These are phyloP conservation scores for Xylariaceae sp. DNA, from an alignment of 2,329 filamentous ascomycete genomes.

Conservation along the genomic window DNA sequence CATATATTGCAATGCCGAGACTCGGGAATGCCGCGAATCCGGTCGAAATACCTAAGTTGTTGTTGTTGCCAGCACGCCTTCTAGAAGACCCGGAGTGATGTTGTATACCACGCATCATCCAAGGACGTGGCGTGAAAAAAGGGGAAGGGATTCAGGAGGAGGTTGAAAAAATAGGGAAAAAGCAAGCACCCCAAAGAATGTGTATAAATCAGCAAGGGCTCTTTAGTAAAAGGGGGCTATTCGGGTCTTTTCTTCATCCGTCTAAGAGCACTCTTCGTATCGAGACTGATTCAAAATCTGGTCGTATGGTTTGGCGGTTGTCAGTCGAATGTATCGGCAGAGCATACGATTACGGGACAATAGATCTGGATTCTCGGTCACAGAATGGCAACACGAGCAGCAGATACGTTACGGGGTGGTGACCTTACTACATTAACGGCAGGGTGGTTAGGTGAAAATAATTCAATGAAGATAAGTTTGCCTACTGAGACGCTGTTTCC, in stretches of 20 bases:
- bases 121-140: background rate
- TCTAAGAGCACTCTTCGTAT: slow-evolving; percentile 2
- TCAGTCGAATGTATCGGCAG: slow-evolving; percentile 9
- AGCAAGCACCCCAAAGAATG: slow-evolving; percentile 1
- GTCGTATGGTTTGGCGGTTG: slow-evolving; percentile 6
- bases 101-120: background rate
- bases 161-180: background rate
- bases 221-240: background rate
- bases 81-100: background rate
- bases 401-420: background rate
- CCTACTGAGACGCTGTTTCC: slow-evolving; percentile 18
- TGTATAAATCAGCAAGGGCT: slow-evolving; percentile 12
- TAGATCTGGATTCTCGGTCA: slow-evolving; percentile 17
- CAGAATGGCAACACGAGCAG: background rate
- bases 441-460: slow-evolving; percentile 11
- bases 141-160: background rate
- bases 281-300: slow-evolving; percentile 11
- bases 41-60: background rate
- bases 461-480: slow-evolving; percentile 17
- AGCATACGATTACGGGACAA: slow-evolving; percentile 13
- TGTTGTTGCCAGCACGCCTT: slow-evolving; percentile 4
- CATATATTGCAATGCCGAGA: slow-evolving; percentile 10
- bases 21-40: background rate
- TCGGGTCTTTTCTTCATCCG: background rate
- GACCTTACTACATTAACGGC: slow-evolving; percentile 3